phyloP scores from a whole-genome alignment of 176 grass and related monocot genomes.

The Microstegium vimineum region DNA sequence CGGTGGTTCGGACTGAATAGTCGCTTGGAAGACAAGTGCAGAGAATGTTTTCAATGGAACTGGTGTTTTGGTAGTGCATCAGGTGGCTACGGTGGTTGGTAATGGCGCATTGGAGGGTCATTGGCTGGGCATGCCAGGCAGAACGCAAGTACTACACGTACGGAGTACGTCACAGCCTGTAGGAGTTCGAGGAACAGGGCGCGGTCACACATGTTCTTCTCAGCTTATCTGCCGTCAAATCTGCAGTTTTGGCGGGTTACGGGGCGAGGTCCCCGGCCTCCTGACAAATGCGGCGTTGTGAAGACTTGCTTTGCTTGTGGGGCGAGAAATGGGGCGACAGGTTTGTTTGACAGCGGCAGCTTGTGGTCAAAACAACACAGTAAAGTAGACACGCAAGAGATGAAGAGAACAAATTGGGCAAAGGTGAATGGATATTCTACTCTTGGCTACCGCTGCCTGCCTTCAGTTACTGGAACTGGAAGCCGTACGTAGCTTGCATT shows the following conservation, averaged over 20 bases:
- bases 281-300: constrained; percentile 17
- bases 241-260: constrained; percentile 30
- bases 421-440: constrained; percentile 4
- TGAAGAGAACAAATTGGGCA: not conserved
- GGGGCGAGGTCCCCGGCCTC: not conserved
- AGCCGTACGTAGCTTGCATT: not conserved
- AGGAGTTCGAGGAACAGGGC: constrained; percentile 12
- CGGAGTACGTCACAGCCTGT: too few species aligned
- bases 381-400: not conserved
- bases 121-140: not conserved
- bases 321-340: not conserved
- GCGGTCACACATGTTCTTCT: constrained; percentile 28
- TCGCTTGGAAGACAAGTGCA: not conserved
- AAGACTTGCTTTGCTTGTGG: not conserved
- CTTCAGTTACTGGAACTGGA: constrained; percentile 9
- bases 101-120: not conserved
- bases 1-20: constrained; percentile 13
- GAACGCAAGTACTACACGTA: not conserved
- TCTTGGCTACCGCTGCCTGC: not conserved
- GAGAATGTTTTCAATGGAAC: constrained; percentile 1
- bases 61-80: constrained; percentile 26
- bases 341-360: constrained; percentile 25
- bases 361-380: constrained; percentile 19
- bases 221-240: constrained; percentile 41
- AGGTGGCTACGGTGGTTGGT: constrained; percentile 6